Conservation (phyloP, 2,329 filamentous ascomycete species). For the Xylaria sp. region DNA sequence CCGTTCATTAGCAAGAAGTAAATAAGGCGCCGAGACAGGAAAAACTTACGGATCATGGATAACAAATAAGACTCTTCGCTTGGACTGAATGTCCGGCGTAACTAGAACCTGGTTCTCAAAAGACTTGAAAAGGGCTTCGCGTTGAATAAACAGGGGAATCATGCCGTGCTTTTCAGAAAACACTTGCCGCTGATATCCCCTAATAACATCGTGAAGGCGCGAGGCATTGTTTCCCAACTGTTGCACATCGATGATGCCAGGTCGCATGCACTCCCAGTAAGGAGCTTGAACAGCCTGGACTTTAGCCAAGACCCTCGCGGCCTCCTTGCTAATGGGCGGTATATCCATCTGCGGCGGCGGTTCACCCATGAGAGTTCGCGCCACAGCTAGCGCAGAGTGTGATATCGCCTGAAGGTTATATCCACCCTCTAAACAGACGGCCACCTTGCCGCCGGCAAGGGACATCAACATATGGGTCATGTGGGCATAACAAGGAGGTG, state of each 20-base stretch:
- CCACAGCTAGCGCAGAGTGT: constrained; percentile 84
- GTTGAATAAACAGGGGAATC: constrained; percentile 73
- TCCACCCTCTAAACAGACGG: constrained; percentile 89
- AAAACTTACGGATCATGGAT: constrained; percentile 78
- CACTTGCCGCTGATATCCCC: constrained; percentile 66
- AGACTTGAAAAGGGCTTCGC: constrained; percentile 64
- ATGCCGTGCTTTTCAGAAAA: constrained; percentile 71
- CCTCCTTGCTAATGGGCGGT: constrained; percentile 53
- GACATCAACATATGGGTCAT: constrained; percentile 99
- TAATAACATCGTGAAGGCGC: constrained; percentile 73
- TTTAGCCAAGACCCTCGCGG: constrained; percentile 50
- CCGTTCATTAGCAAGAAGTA: constrained; percentile 1
- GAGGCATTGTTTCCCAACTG: constrained; percentile 51
- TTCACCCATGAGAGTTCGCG: constrained; percentile 90
- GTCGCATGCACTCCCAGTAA: constrained; percentile 86
- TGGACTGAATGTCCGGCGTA: constrained; percentile 63
- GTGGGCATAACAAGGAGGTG: constrained; percentile 86
- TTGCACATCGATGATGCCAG: constrained; percentile 53
- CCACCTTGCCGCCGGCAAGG: constrained; percentile 79
- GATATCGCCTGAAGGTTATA: constrained; percentile 95
- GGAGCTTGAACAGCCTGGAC: constrained; percentile 58
- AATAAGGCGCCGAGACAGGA: constrained; percentile 9
- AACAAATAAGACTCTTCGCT: constrained; percentile 70
- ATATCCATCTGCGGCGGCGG: constrained; percentile 63
- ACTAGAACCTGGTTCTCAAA: constrained; percentile 85